A percentile compares a stretch with the other conserved stretches of the same genome.
Conservation (phyloP, 495 filamentous ascomycete species). For the Penicillium maclennaniae region DNA sequence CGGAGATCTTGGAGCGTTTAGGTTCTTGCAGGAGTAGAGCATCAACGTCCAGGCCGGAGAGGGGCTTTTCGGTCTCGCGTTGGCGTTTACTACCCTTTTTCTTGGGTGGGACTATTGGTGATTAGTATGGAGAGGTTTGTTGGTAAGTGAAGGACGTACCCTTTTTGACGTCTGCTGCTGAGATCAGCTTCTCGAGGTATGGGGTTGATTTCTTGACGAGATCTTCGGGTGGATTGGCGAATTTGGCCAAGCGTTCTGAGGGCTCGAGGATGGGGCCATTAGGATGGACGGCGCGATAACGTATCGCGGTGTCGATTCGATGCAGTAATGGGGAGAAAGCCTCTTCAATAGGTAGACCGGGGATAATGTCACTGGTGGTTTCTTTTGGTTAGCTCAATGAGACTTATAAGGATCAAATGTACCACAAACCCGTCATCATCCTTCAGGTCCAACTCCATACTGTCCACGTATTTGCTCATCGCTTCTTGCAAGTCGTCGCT, state of each 20-base stretch:
- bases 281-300: conserved; percentile 74
- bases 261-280: conserved; percentile 62
- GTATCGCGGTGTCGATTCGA: conserved; percentile 79
- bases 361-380: background rate
- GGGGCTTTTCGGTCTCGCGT: conserved; percentile 71
- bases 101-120: conserved; percentile 70
- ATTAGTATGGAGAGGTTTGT: background rate
- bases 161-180: conserved; percentile 80
- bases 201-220: conserved; percentile 53
- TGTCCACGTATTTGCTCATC: conserved; percentile 89
- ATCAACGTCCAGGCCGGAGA: conserved; percentile 87
- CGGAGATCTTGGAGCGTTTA: conserved; percentile 62
- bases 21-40: conserved; percentile 60
- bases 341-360: conserved; percentile 67
- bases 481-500: conserved; percentile 65
- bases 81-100: conserved; percentile 67
- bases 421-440: conserved; percentile 69
- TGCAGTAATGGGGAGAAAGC: conserved; percentile 90
- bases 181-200: conserved; percentile 58
- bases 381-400: background rate
- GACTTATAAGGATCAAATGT: background rate
- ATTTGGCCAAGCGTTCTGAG: conserved; percentile 65
- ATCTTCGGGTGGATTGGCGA: conserved; percentile 67
- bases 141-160: conserved; percentile 39
- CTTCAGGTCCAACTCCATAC: conserved; percentile 75